Base-by-base conservation (phyloP, 1,284 basidiomycete species). In the Leccinum solheimii region DNA sequence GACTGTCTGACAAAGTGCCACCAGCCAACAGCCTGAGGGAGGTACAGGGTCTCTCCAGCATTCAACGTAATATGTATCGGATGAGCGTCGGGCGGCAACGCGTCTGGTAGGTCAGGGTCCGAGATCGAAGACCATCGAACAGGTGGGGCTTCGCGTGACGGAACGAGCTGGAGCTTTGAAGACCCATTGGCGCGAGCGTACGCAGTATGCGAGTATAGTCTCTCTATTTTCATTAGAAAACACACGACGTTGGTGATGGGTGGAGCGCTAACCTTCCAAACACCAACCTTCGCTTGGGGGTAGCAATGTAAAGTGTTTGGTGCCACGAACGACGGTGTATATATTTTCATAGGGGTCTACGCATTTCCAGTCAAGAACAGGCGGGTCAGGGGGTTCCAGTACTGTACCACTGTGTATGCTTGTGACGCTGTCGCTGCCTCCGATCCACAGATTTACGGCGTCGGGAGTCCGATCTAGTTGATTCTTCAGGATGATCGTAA, bases 391-490 rank as follows among this genome's bases (percentile, higher is more conserved):
- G 52, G 48, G 1, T 32, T 6, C 23, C 6, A 8, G 9, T 0
- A 40, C 61, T 78, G 55, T 67, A 92, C 92, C 94, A 69, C 86
- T 91, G 72, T 97, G 95, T 53, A 96, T 83, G 59, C 90, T 93
- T 0, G 95, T 96, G 7, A 86, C 79, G 69, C 92, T 94, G 64
- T 79, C 77, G 56, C 81, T 80, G 67, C 91, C 83, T 9, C 94
- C 95, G 55, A 97, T 91, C 95, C 95, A 97, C 21, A 96, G 71
- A 72, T 97, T 97, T 0, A 94, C 92, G 3, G 93, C 94, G 68
- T 97, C 95, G 0, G 94, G 93, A 23, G 78, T 71, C 62, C 76
- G 78, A 45, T 82, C 92, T 92, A 62, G 45, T 64, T 56, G 19
- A 56, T 52, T 43, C 57, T 45, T 61, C 30, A 61, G 55, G 50